Percentiles rank a stretch among this genome's conserved stretches.
Conservation (phyloP, 2,329 filamentous ascomycete genomes). For the Ascochyta pisi region DNA sequence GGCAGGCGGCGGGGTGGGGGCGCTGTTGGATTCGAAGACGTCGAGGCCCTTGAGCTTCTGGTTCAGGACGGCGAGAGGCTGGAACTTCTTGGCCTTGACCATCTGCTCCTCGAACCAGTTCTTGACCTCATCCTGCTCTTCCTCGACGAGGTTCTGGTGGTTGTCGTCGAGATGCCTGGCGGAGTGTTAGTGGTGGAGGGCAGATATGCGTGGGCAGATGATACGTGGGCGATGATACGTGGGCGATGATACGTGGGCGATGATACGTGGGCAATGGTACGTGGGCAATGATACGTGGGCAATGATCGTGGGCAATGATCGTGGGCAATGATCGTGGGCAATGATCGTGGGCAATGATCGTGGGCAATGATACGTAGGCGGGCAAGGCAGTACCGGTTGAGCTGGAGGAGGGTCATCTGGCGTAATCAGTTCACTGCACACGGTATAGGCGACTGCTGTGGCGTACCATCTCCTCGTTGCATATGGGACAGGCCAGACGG, state of each 20-base stretch:
- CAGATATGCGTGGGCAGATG: not conserved
- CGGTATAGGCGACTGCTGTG: slow-evolving; percentile 21
- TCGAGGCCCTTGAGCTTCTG: slow-evolving; percentile 92
- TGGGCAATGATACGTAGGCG: not conserved
- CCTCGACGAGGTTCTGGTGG: slow-evolving; percentile 86
- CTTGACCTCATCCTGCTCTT: slow-evolving; percentile 92
- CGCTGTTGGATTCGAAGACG: slow-evolving; percentile 91
- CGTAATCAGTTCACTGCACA: slow-evolving; percentile 34
- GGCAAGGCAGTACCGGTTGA: slow-evolving; percentile 64
- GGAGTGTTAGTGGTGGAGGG: slow-evolving; percentile 17
- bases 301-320: too few relatives aligned
- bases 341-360: too few relatives aligned
- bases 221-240: not conserved
- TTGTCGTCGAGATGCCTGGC: slow-evolving; percentile 80
- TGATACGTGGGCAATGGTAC: too few relatives aligned
- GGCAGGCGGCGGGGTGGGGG: slow-evolving; percentile 53
- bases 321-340: too few relatives aligned
- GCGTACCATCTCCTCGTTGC: slow-evolving; percentile 92
- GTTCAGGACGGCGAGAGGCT: slow-evolving; percentile 88
- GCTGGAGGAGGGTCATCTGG: slow-evolving; percentile 86
- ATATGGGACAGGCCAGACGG: slow-evolving; percentile 92
- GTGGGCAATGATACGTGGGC: too few relatives aligned
- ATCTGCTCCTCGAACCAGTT: slow-evolving; percentile 97
- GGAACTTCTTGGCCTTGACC: slow-evolving; percentile 89
- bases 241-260: too few relatives aligned